Base-by-base conservation (phyloP, 257 asterid species). In the Gentiana straminea region DNA sequence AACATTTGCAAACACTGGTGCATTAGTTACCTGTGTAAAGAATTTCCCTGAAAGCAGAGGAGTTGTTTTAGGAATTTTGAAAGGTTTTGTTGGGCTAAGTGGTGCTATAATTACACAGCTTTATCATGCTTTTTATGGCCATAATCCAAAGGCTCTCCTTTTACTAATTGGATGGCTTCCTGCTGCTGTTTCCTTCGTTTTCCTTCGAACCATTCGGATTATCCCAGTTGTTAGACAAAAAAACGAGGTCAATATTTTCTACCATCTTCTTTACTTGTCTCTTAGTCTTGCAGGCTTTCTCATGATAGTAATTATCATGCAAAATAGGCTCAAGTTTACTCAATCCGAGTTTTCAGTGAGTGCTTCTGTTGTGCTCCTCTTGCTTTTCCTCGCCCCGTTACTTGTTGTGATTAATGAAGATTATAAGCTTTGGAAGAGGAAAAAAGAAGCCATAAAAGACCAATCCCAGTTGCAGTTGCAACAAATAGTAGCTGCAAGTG, bases 41-140 rank as follows among this genome's bases (percentile, higher is more conserved):
- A 80, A 74, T 49, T 80, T 80, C 75, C 82, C 84, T 1, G 74
- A 74, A 45, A 72, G 84, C 45, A 46, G 82, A 12, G 88, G 82
- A 8, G 61, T 69, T 53, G 67, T 81, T 7, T 35, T 78, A 1
- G 84, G 84, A 0, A 47, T 81, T 4, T 49, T 81, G 6, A 81
- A 77, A 57, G 88, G 88, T 3, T 81, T 70, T 59, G 77, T 68
- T 3, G 87, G 87, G 1, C 51, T 80, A 39, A 80, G 84, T 52
- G 87, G 87, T 13, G 84, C 88, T 1, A 81, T 81, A 33, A 64
- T 81, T 34, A 73, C 84, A 2, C 84, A 81, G 63, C 13, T 75
- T 0, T 78, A 62, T 59, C 78, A 57, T 47, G 79, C 77, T 2
- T 54, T 78, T n/a, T 78, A 78, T 49, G 88, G 82, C 2, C 60